A percentile compares a stretch with the other conserved stretches of the same genome.
phyloP scores from a whole-genome alignment of 768 basidiomycete genomes.

The Trametes cubensis region DNA sequence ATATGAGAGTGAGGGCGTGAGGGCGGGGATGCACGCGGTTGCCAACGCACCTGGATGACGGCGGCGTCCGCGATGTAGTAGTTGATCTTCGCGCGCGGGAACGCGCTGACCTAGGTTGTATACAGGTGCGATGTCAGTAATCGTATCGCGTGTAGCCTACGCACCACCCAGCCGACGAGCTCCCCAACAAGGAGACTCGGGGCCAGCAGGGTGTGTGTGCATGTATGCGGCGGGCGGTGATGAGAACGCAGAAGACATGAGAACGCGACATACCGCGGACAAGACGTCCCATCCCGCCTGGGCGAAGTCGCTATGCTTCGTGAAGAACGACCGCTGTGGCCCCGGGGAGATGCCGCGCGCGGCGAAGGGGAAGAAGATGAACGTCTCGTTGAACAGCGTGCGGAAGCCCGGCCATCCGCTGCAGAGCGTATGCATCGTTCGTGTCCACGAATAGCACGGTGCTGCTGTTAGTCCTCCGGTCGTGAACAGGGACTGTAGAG shows the following conservation, averaged over 20 bases:
- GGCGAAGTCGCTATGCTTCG: slow-evolving; percentile 31
- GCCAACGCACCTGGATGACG: slow-evolving; percentile 20
- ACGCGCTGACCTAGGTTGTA: slow-evolving; percentile 18
- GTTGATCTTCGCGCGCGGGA: slow-evolving; percentile 7
- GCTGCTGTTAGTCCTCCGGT: no score
- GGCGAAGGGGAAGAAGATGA: slow-evolving; percentile 26
- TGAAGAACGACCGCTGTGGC: slow-evolving; percentile 23
- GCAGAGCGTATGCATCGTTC: not conserved
- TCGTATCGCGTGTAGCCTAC: no score
- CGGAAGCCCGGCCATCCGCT: slow-evolving; percentile 27
- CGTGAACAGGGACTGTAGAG: no score
- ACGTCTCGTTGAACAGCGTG: slow-evolving; percentile 21
- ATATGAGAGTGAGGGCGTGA: no score
- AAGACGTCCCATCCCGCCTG: slow-evolving; percentile 30
- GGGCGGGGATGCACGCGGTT: no score
- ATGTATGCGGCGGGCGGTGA: not conserved
- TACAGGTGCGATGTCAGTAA: not conserved
- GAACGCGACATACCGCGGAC: slow-evolving; percentile 23
- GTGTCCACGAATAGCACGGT: no score
- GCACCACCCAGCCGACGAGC: no score
- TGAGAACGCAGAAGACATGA: not conserved
- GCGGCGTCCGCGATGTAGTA: slow-evolving; percentile 24
- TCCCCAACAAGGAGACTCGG: no score
- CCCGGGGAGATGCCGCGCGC: slow-evolving; percentile 27
- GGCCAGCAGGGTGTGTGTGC: no score